These are phyloP conservation scores for Lecanicillium sp. DNA, from an alignment of 2,329 filamentous ascomycete species.

Conservation along the genomic window DNA sequence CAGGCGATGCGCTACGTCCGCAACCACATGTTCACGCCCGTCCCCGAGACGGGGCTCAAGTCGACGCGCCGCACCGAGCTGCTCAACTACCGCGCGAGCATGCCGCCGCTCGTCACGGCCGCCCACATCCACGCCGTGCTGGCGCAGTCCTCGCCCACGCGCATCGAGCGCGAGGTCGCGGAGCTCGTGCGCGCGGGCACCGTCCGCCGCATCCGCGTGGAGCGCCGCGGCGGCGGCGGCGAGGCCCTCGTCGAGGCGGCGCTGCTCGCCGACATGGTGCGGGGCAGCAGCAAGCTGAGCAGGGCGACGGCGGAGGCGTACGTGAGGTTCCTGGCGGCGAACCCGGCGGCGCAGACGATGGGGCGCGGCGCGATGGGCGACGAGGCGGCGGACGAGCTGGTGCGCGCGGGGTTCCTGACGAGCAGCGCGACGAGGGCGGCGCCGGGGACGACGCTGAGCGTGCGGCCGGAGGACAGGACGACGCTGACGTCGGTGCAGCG, in stretches of 20 bases:
- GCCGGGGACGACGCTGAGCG: conserved; percentile 33
- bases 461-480: conserved; percentile 47
- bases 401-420: conserved; percentile 63
- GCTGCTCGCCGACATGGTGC: conserved; percentile 48
- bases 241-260: conserved; percentile 57
- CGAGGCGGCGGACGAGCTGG: conserved; percentile 50
- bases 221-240: conserved; percentile 52
- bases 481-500: conserved; percentile 55
- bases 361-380: conserved; percentile 30
- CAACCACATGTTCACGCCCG: conserved; percentile 55
- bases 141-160: conserved; percentile 46
- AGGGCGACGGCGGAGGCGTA: conserved; percentile 46
- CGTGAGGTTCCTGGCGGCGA: conserved; percentile 40
- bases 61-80: conserved; percentile 58
- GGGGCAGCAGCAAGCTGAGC: conserved; percentile 29
- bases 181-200: conserved; percentile 51
- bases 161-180: conserved; percentile 61
- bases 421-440: conserved; percentile 26
- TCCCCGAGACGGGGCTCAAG: conserved; percentile 59
- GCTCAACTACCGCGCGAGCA: conserved; percentile 50
- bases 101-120: conserved; percentile 60
- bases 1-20: conserved; percentile 61
- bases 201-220: conserved; percentile 57
- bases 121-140: conserved; percentile 62
- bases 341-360: conserved; percentile 38